Evolutionary conservation across 2,329 filamentous ascomycete species (phyloP).

Genomic region (Apiospora rasikravindrae): DNA sequence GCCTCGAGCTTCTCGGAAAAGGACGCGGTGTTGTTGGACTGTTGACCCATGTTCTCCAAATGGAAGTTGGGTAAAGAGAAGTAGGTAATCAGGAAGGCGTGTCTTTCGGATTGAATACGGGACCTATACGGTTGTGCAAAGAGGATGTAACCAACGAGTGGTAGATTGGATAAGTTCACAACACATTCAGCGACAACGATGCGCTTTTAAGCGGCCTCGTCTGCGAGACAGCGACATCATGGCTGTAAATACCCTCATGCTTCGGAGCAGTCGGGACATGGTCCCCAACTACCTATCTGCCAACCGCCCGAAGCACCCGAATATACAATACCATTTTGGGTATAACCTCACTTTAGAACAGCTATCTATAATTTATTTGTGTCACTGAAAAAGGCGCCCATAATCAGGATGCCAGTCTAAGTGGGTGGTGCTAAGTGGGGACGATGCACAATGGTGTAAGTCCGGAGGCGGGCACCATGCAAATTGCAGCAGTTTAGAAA

Average conservation of each 20-base stretch:
- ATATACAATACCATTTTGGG: not conserved
- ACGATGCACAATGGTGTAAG: not conserved
- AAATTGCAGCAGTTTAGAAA: not conserved
- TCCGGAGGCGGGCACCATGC: not conserved
- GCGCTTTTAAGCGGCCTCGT: not conserved
- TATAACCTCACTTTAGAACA: not conserved
- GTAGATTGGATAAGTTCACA: too few species aligned
- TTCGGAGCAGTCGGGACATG: not conserved
- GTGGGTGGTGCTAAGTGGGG: not conserved
- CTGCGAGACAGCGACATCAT: not conserved
- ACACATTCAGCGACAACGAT: not conserved
- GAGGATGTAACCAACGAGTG: not conserved
- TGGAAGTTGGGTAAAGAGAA: not conserved
- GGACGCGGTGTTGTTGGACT: slow-evolving; percentile 22
- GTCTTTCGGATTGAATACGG: not conserved
- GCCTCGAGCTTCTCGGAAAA: slow-evolving; percentile 27
- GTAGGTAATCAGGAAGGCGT: not conserved
- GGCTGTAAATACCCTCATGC: not conserved
- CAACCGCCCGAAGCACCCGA: not conserved
- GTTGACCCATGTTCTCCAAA: not conserved
- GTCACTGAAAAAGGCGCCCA: not conserved
- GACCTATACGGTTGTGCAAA: not conserved
- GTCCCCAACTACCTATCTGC: not conserved
- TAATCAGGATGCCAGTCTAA: not conserved
- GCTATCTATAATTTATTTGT: not conserved